Base-by-base conservation (phyloP, 2,329 filamentous ascomycete species). In the Parastagonospora avenae region DNA sequence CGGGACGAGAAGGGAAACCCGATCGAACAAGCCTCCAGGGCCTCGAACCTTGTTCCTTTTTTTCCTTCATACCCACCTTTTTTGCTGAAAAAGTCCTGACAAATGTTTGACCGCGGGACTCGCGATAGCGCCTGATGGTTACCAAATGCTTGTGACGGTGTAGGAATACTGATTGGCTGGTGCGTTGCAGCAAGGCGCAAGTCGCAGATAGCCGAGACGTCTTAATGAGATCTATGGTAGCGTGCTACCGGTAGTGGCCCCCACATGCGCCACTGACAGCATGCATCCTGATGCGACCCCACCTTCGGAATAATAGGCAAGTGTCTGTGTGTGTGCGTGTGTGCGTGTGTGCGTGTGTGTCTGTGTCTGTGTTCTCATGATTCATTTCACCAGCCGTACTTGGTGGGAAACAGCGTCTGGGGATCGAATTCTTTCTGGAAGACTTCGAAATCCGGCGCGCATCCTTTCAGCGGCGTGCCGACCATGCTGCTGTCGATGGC, bases 401-500 rank as follows among this genome's bases (percentile, higher is more conserved):
- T 59, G 27, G 71, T 74, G 12, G 65, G 69, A 55, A 76, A 76
- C 29, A 76, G 66, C 5, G 63, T 71, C 32, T 69, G 70, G 2
- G 73, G 70, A 46, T 71, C 65, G 38, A 76, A 73, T 45, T 73
- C 73, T 33, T 67, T 55, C 48, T 66, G 69, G 63, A 77, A 77
- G n/a, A 76, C 63, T 12, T 76, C 73, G 10, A 69, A 52, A 47
- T 78, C 75, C 9, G 71, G 67, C 39, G 61, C 27, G 15, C 64
- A 67, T 24, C 65, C 70, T 50, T 74, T 76, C 1, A 59, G 36
- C 19, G 64, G 59, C 14, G 59, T 45, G 12, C 64, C 71, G 10
- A 70, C 66, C 52, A 67, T 64, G 24, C 62, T 66, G 45, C 61
- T 73, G 54, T 78, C 75, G 33, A 79, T 75, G 2, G 75, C 76